Evolutionary conservation across 805 yeast species (phyloP).

Genomic region (Candida yuanshanica): DNA sequence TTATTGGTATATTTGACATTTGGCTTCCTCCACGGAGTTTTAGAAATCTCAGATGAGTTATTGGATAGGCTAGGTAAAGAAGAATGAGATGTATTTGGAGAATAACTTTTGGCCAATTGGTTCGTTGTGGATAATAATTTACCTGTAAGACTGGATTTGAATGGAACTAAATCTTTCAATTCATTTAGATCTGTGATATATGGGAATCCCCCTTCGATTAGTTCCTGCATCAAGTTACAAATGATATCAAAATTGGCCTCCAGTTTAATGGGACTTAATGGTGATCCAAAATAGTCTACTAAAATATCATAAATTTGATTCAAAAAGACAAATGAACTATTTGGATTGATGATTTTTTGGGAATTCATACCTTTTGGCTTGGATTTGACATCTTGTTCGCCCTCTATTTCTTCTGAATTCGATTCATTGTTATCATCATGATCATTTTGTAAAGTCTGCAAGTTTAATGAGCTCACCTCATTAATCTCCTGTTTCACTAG

Average conservation of each 20-base stretch:
- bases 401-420: slow-evolving; percentile 4
- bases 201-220: slow-evolving; percentile 76
- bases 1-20: slow-evolving; percentile 70
- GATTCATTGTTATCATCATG: slow-evolving; percentile 4
- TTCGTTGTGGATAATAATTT: slow-evolving; percentile 32
- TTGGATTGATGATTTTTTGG: slow-evolving; percentile 35
- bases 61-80: slow-evolving; percentile 4
- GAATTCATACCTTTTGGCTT: slow-evolving; percentile 14
- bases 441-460: slow-evolving; percentile 13
- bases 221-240: slow-evolving; percentile 64
- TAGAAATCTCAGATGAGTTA: slow-evolving; percentile 17
- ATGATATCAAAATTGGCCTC: slow-evolving; percentile 67
- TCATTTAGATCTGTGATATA: slow-evolving; percentile 65
- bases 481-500: slow-evolving; percentile 11
- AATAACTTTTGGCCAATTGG: slow-evolving; percentile 22
- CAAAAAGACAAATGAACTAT: slow-evolving; percentile 50
- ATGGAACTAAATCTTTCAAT: slow-evolving; percentile 65
- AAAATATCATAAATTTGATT: slow-evolving; percentile 44
- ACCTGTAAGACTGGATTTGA: slow-evolving; percentile 26
- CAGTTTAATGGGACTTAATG: slow-evolving; percentile 51
- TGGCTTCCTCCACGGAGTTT: slow-evolving; percentile 73
- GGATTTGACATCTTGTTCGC: background rate
- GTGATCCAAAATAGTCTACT: slow-evolving; percentile 51
- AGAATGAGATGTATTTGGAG: slow-evolving; percentile 12
- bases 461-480: slow-evolving; percentile 7